These are phyloP conservation scores for Tetrahymena malaccensis DNA, from an alignment of 73 alveolate genomes.

Conservation along the genomic window DNA sequence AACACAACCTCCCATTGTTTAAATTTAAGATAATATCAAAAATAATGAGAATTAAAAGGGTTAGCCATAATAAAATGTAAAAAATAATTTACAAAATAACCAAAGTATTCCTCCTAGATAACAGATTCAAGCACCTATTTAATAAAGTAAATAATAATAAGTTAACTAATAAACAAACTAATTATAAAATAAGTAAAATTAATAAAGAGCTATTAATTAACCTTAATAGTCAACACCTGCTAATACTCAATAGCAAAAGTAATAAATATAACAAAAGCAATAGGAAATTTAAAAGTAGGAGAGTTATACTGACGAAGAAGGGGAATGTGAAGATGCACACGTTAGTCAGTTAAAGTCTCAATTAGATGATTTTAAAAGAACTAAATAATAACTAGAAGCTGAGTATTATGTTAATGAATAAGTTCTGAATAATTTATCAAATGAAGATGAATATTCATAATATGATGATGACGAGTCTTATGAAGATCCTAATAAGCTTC, in stretches of 20 bases:
- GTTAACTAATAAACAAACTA: background rate
- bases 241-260: background rate
- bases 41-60: background rate
- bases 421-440: background rate
- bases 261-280: background rate
- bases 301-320: background rate
- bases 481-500: background rate
- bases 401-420: background rate
- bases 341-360: background rate
- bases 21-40: background rate
- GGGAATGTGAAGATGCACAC: background rate
- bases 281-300: background rate
- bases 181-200: background rate
- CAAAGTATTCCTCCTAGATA: background rate
- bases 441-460: background rate
- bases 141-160: too few species aligned
- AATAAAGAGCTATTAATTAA: background rate
- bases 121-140: background rate
- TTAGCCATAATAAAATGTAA: too few species aligned
- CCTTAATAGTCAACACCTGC: background rate
- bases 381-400: background rate
- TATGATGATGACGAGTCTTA: background rate
- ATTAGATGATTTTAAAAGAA: background rate
- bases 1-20: background rate
- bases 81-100: too few species aligned